phyloP scores from a whole-genome alignment of 192 early-diverging fungal species.

The Pilobolus umbonatus region DNA sequence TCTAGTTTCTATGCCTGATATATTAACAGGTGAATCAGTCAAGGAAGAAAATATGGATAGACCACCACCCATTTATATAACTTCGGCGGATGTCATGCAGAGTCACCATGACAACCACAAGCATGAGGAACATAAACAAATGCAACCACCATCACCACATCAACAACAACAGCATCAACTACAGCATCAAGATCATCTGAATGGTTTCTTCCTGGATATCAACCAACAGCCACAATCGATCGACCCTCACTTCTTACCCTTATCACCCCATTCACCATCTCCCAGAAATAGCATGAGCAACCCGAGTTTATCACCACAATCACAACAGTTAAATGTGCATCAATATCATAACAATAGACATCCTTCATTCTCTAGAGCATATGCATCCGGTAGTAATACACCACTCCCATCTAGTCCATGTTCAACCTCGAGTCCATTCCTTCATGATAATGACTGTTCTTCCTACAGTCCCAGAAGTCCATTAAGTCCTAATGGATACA shows the following conservation, averaged over 20 bases:
- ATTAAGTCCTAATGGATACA: conserved; percentile 3
- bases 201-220: not conserved
- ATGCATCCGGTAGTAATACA: conserved; percentile 46
- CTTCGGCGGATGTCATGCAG: conserved; percentile 45
- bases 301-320: conserved; percentile 14
- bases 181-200: conserved; percentile 32
- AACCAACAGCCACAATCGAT: not conserved
- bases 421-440: not conserved
- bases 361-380: conserved; percentile 19
- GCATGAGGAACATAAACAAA: conserved; percentile 13
- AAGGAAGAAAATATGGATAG: conserved; percentile 21
- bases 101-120: no score
- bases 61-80: conserved; percentile 49
- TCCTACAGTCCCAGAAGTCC: conserved; percentile 10
- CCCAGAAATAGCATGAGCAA: not conserved
- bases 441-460: not conserved
- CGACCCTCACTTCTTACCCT: conserved; percentile 19
- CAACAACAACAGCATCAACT: conserved; percentile 22
- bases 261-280: not conserved
- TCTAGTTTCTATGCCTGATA: no score
- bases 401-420: conserved; percentile 45
- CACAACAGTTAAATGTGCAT: conserved; percentile 2
- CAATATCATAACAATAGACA: not conserved
- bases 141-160: not conserved
- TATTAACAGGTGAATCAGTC: not conserved